Evolutionary conservation across 306 rosid species (phyloP).

Genomic region (Vigna reflexopilosa): DNA sequence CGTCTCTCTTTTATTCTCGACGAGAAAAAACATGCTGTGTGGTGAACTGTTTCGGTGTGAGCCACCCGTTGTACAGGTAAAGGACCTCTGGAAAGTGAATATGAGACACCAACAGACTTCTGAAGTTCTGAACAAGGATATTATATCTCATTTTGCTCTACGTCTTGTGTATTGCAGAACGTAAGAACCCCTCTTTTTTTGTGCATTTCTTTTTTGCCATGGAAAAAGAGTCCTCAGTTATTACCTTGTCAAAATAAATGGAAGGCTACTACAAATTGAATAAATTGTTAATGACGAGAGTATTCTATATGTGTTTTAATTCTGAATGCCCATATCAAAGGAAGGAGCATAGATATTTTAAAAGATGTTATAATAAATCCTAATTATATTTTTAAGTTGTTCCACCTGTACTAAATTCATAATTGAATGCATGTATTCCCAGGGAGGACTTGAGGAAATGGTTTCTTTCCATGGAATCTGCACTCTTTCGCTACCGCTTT

Average conservation of each 20-base stretch:
- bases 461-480: conserved; percentile 90
- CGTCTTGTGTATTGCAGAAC: conserved; percentile 93
- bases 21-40: background rate
- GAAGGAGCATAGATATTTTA: background rate
- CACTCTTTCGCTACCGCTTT: conserved; percentile 83
- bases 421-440: conserved; percentile 25
- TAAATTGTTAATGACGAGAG: conserved; percentile 6
- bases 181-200: conserved; percentile 49
- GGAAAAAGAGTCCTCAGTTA: background rate
- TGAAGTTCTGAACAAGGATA: conserved; percentile 78
- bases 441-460: conserved; percentile 97
- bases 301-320: background rate
- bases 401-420: conserved; percentile 21
- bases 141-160: conserved; percentile 90
- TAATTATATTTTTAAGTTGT: conserved; percentile 5
- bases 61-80: conserved; percentile 54
- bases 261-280: conserved; percentile 16
- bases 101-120: conserved; percentile 76
- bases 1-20: background rate
- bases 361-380: conserved; percentile 8
- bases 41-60: conserved; percentile 26
- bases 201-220: background rate
- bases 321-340: conserved; percentile 18
- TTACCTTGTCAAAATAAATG: conserved; percentile 22
- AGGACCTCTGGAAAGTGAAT: conserved; percentile 61